Conservation (phyloP, 805 yeast species). For the Saccharomycopsis synnaedendra region DNA sequence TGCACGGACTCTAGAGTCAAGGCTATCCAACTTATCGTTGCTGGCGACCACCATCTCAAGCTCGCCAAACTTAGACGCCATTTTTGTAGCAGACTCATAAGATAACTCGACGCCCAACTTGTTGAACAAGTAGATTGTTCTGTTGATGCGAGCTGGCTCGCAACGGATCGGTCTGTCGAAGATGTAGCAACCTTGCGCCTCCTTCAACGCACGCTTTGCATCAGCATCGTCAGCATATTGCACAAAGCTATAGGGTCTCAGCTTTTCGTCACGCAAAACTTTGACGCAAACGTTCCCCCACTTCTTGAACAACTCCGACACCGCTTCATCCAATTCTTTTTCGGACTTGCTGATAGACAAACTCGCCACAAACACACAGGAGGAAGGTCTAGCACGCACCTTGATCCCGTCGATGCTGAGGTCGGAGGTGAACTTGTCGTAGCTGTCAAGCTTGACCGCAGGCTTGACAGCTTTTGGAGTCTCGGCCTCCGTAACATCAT, state of each 20-base stretch:
- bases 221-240: slow-evolving; percentile 67
- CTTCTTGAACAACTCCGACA: slow-evolving; percentile 51
- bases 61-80: slow-evolving; percentile 54
- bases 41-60: slow-evolving; percentile 51
- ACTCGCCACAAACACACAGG: slow-evolving; percentile 88
- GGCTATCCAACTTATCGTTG: slow-evolving; percentile 21
- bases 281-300: slow-evolving; percentile 74
- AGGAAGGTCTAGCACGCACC: slow-evolving; percentile 58
- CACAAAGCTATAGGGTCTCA: slow-evolving; percentile 88
- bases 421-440: slow-evolving; percentile 1
- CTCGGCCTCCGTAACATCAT: not conserved
- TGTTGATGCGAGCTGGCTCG: slow-evolving; percentile 84
- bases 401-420: slow-evolving; percentile 3
- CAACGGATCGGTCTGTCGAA: slow-evolving; percentile 75
- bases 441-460: not conserved
- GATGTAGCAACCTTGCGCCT: slow-evolving; percentile 57
- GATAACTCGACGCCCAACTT: slow-evolving; percentile 22
- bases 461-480: not conserved
- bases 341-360: slow-evolving; percentile 55
- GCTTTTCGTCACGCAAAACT: slow-evolving; percentile 69
- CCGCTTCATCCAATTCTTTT: slow-evolving; percentile 60
- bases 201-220: slow-evolving; percentile 52
- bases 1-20: slow-evolving; percentile 16
- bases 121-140: slow-evolving; percentile 59
- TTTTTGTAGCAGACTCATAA: slow-evolving; percentile 25